Percentiles rank a stretch among this genome's conserved stretches.
phyloP scores from a whole-genome alignment of 2,329 filamentous ascomycete species.

The Scytalidium lignicola region DNA sequence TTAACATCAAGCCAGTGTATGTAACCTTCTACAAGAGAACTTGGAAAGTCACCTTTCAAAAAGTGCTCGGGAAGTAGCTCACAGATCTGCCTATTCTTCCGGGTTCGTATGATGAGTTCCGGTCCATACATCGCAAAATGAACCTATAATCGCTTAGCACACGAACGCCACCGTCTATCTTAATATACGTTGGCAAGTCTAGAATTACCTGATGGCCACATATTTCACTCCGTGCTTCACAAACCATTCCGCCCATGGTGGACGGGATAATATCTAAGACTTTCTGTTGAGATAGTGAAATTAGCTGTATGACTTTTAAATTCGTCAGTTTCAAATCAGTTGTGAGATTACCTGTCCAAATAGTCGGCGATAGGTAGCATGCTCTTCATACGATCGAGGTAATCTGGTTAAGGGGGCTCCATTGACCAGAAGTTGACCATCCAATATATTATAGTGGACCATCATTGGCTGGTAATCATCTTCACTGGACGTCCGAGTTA shows the following conservation, averaged over 20 bases:
- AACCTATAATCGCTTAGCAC: slow-evolving; percentile 23
- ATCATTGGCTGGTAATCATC: slow-evolving; percentile 7
- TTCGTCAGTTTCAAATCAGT: background rate
- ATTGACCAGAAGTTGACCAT: slow-evolving; percentile 46
- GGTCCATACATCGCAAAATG: slow-evolving; percentile 21
- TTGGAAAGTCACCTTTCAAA: slow-evolving; percentile 6
- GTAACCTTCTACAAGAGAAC: slow-evolving; percentile 28
- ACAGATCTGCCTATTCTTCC: background rate
- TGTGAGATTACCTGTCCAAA: slow-evolving; percentile 38
- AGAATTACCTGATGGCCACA: slow-evolving; percentile 21
- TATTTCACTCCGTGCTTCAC: slow-evolving; percentile 24
- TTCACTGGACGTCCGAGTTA: slow-evolving; percentile 13
- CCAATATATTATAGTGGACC: slow-evolving; percentile 46
- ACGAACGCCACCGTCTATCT: too few relatives aligned
- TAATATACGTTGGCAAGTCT: too few relatives aligned
- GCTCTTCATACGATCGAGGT: slow-evolving; percentile 37
- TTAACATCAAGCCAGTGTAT: slow-evolving; percentile 33
- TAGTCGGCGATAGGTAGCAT: slow-evolving; percentile 35
- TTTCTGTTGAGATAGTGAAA: slow-evolving; percentile 9
- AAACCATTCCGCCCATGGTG: slow-evolving; percentile 30
- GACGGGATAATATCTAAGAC: slow-evolving; percentile 30
- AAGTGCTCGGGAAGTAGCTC: slow-evolving; percentile 1
- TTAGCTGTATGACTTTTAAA: background rate
- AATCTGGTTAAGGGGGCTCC: slow-evolving; percentile 43
- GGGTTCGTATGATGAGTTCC: slow-evolving; percentile 26